Evolutionary conservation across 2,329 filamentous ascomycete genomes (phyloP), one percentile per base, ranked within the genome.

Genomic region (Aspergillus piperis): DNA sequence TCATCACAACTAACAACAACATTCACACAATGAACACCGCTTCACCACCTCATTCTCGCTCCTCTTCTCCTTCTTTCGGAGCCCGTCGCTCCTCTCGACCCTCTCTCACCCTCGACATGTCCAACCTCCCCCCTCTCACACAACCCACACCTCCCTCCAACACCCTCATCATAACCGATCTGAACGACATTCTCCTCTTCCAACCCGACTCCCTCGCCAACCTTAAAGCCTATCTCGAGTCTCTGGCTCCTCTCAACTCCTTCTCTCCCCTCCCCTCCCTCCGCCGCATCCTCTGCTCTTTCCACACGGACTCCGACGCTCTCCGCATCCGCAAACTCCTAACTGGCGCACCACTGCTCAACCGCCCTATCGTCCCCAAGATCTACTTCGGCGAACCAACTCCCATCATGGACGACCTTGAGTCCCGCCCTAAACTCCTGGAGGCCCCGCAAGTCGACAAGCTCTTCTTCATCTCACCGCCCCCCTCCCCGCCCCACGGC

Each of bases 391-490:
- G 84, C 66, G 75, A 79, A 61, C 75, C 75, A 8, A 84, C 84
- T 30, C 80, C 83, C 8, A 74, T 84, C 60, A 63, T 74, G 7
- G 67, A 67, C 61, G 73, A 67, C 11, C 17, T 44, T 10, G 41
- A 44, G 13, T 67, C 66, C 21, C 73, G 74, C 30, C 75, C 71
- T 49, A 79, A 81, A 54, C 80, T 84, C 58, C 78, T 86, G 8
- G 76, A 83, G 59, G 80, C 82, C 5, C 86, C 86, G 1, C 82
- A 87, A 58, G 77, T 80, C 54, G 81, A 85, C 60, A 87, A 87
- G 70, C 76, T 88, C 48, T 88, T 88, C 80, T 88, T 89, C 74
- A 88, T 89, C 74, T 83, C 80, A 48, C 86, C 86, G 54, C 86
- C 86, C 11, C 86, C 86, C 0, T 83, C 79, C 61, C 86, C 86